Evolutionary conservation across 345 rosid genomes (phyloP).

Genomic region (Eutrema yunnanense): DNA sequence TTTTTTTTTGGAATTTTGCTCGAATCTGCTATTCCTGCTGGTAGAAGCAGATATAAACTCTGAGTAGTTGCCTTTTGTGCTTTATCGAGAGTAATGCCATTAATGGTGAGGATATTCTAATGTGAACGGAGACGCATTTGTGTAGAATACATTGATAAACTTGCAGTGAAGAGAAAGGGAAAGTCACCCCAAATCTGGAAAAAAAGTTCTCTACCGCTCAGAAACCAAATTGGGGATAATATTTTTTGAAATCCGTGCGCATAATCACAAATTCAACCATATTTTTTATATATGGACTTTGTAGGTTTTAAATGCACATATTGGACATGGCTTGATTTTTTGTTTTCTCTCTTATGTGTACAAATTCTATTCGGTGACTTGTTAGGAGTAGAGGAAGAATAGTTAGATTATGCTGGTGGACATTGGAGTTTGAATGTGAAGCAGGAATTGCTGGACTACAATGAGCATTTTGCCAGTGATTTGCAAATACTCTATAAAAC

Average conservation of each 20-base stretch:
- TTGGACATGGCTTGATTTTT: neutral
- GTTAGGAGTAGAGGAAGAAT: neutral
- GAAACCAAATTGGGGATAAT: too few species aligned
- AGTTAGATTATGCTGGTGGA: neutral
- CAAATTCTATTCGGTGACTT: neutral
- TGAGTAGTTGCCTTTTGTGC: neutral
- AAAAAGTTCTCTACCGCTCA: neutral
- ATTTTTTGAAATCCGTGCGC: neutral
- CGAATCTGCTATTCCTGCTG: neutral
- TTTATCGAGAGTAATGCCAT: constrained; percentile 9
- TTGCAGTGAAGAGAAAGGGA: neutral
- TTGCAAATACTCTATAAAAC: neutral
- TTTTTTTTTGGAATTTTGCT: neutral
- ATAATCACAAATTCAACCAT: neutral
- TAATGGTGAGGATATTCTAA: neutral
- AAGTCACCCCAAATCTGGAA: constrained; percentile 4
- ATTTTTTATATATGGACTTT: neutral
- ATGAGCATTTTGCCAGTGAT: neutral
- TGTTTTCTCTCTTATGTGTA: neutral
- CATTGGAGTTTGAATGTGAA: neutral
- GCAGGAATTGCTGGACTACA: neutral
- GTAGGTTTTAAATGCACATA: neutral
- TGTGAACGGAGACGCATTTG: neutral
- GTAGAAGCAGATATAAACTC: neutral
- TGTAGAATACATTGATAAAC: neutral